Percentiles rank a stretch among this genome's conserved stretches.
These are phyloP conservation scores for Morella rubra DNA, from an alignment of 306 rosid species.

Conservation along the genomic window DNA sequence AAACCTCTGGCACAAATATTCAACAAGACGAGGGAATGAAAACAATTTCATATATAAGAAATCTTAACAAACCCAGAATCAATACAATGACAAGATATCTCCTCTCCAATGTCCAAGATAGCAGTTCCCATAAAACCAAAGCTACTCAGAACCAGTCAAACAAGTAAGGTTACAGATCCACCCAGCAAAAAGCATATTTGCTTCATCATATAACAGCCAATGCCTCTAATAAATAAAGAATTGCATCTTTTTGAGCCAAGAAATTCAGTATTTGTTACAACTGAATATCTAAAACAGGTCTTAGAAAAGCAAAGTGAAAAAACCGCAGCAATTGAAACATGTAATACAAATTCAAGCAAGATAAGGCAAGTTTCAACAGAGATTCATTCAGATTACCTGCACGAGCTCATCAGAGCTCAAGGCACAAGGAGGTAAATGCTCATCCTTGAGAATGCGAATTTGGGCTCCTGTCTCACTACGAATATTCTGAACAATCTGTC, in stretches of 20 bases:
- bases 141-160: not conserved
- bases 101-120: not conserved
- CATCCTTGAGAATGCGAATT: constrained; percentile 92
- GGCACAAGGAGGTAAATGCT: constrained; percentile 79
- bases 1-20: not conserved
- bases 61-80: not conserved
- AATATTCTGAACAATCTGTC: constrained; percentile 80
- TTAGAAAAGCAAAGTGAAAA: not conserved
- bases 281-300: not conserved
- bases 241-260: not conserved
- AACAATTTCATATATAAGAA: not conserved
- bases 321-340: not conserved
- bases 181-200: not conserved
- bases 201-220: not conserved
- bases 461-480: constrained; percentile 92
- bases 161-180: not conserved
- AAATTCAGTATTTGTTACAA: not conserved
- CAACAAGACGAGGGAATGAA: not conserved
- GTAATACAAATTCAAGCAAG: not conserved
- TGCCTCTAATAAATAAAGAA: not conserved
- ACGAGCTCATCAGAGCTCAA: constrained; percentile 90
- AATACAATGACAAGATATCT: not conserved
- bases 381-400: constrained; percentile 51
- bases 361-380: not conserved
- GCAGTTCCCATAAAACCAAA: not conserved